These are phyloP conservation scores for Erysimum cheiranthoides DNA, from an alignment of 345 rosid genomes.

Conservation along the genomic window DNA sequence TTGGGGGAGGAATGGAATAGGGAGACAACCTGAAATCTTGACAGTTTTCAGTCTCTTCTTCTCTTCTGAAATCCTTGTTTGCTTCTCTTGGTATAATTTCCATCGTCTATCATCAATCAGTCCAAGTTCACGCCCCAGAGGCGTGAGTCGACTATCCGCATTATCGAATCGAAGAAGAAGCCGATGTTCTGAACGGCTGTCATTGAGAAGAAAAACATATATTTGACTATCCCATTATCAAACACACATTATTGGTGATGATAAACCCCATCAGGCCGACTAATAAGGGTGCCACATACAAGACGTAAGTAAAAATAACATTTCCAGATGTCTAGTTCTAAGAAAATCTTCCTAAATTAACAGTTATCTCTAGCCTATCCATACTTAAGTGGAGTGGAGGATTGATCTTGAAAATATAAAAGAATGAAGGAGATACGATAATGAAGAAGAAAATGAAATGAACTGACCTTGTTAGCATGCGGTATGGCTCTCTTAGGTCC, in stretches of 20 bases:
- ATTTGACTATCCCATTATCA: conserved; percentile 18
- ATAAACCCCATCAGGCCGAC: neutral
- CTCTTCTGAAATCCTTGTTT: conserved; percentile 78
- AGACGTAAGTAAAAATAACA: neutral
- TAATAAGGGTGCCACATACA: neutral
- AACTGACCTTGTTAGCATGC: conserved; percentile 88
- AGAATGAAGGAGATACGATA: conserved; percentile 14
- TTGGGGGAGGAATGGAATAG: neutral
- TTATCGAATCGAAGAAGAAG: conserved; percentile 94
- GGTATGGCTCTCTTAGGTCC: conserved; percentile 98
- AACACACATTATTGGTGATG: neutral
- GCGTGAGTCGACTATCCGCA: conserved; percentile 98
- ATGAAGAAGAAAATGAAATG: conserved; percentile 22
- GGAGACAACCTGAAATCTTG: conserved; percentile 73
- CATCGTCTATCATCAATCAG: conserved; percentile 92
- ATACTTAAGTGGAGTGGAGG: neutral
- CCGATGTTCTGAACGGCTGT: conserved; percentile 94
- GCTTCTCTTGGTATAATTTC: conserved; percentile 88
- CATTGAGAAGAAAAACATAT: conserved; percentile 35
- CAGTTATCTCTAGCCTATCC: neutral
- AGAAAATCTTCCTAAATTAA: neutral
- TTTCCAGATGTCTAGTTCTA: neutral
- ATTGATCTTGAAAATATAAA: neutral
- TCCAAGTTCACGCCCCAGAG: conserved; percentile 89
- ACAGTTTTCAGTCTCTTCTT: conserved; percentile 78